Evolutionary conservation across 2,329 filamentous ascomycete species (phyloP).

Genomic region (Tolypocladium sp.): DNA sequence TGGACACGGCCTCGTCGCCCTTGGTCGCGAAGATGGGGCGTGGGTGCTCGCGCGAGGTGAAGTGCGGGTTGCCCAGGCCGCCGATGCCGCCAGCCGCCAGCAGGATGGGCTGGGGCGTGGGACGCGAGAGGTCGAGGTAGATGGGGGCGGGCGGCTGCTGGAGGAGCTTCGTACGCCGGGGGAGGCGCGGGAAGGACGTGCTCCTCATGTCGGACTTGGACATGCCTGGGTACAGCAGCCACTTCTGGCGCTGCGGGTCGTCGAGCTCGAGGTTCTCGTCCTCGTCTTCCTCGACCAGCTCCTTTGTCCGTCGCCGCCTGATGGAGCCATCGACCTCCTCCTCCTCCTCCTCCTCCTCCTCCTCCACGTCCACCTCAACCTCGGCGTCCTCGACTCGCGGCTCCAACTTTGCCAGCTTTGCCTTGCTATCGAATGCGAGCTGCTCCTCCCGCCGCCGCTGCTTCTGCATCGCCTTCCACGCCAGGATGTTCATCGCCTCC

Average conservation of each 20-base stretch:
- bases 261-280: conserved; percentile 31
- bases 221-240: conserved; percentile 77
- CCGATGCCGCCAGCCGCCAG: conserved; percentile 82
- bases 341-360: conserved; percentile 5
- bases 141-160: conserved; percentile 67
- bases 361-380: conserved; percentile 4
- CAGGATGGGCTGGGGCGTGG: conserved; percentile 75
- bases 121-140: conserved; percentile 60
- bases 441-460: conserved; percentile 18
- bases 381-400: background rate
- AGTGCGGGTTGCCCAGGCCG: conserved; percentile 89
- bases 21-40: conserved; percentile 82
- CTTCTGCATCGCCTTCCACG: conserved; percentile 22
- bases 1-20: conserved; percentile 68
- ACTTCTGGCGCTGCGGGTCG: conserved; percentile 56
- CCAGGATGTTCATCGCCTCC: conserved; percentile 34
- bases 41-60: conserved; percentile 64
- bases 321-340: conserved; percentile 3
- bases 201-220: conserved; percentile 56
- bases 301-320: conserved; percentile 2
- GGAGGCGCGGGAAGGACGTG: conserved; percentile 40
- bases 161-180: conserved; percentile 42
- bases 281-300: conserved; percentile 12
- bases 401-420: conserved; percentile 6
- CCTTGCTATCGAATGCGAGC: conserved; percentile 24